phyloP scores from a whole-genome alignment of 1,284 basidiomycete species.

The Apiotrichum sp. region DNA sequence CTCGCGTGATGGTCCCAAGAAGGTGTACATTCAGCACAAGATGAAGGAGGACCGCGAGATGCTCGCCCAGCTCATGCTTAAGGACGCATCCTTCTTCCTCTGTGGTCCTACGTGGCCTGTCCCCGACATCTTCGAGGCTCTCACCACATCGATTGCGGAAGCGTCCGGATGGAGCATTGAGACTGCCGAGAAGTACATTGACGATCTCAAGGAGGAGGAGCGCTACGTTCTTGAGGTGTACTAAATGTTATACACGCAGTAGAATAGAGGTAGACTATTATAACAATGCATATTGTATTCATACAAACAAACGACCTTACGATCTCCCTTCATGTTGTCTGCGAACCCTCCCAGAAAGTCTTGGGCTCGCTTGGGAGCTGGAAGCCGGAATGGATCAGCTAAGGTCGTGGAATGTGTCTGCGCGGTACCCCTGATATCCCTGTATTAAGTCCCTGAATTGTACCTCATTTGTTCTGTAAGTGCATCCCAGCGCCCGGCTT shows the following conservation, averaged over 20 bases:
- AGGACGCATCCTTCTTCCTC: constrained; percentile 82
- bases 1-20: constrained; percentile 84
- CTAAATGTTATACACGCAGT: constrained; percentile 21
- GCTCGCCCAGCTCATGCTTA: constrained; percentile 63
- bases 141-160: constrained; percentile 71
- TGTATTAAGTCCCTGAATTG: no score
- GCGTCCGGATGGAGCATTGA: constrained; percentile 62
- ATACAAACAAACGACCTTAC: no score
- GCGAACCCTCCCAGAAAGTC: no score
- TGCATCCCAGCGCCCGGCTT: no score
- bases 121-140: constrained; percentile 89
- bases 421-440: no score
- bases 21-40: constrained; percentile 98
- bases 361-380: no score
- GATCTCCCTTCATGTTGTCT: no score
- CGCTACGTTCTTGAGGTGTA: constrained; percentile 91
- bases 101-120: constrained; percentile 99
- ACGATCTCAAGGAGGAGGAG: constrained; percentile 92
- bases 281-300: no score
- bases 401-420: no score
- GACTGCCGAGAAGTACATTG: constrained; percentile 74
- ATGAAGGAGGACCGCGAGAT: constrained; percentile 82
- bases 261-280: no score
- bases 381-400: no score
- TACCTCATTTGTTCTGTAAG: no score